phyloP scores from a whole-genome alignment of 139 green algal genomes.

The Micractinium conductrix region DNA sequence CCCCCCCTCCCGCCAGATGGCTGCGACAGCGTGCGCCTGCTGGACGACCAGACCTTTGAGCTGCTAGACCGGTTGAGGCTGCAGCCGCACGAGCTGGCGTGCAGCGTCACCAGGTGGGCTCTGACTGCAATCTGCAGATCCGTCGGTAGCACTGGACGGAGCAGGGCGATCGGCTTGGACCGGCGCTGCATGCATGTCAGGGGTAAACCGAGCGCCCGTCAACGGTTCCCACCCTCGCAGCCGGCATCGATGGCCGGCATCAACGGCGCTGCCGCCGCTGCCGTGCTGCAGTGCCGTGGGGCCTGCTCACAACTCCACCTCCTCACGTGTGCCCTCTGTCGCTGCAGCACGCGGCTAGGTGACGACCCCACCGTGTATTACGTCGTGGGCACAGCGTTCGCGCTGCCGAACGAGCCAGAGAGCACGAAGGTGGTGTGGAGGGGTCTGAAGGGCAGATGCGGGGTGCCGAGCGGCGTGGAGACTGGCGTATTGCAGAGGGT shows the following conservation, averaged over 20 bases:
- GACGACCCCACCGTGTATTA: constrained; percentile 73
- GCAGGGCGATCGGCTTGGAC: no score
- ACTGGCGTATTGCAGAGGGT: no score
- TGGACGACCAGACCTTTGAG: constrained; percentile 87
- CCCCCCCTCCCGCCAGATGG: neutral
- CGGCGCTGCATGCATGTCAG: no score
- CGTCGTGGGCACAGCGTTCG: constrained; percentile 86
- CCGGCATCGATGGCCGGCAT: neutral
- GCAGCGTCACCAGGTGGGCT: constrained; percentile 53
- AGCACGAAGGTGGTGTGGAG: constrained; percentile 63
- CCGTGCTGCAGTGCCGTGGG: no score
- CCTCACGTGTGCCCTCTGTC: no score
- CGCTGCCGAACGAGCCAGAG: constrained; percentile 80
- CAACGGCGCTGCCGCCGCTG: neutral
- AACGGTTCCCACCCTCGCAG: no score
- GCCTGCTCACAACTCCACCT: no score
- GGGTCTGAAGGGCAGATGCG: neutral
- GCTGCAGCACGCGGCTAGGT: constrained; percentile 44
- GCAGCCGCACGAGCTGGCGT: constrained; percentile 68
- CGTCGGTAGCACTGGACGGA: no score
- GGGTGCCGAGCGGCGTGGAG: no score
- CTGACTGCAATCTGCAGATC: no score
- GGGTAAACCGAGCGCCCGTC: neutral
- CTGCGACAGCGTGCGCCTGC: constrained; percentile 62
- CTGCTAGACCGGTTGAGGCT: constrained; percentile 66